phyloP scores from a whole-genome alignment of 441 rosid genomes.

The Gossypium davidsonii region DNA sequence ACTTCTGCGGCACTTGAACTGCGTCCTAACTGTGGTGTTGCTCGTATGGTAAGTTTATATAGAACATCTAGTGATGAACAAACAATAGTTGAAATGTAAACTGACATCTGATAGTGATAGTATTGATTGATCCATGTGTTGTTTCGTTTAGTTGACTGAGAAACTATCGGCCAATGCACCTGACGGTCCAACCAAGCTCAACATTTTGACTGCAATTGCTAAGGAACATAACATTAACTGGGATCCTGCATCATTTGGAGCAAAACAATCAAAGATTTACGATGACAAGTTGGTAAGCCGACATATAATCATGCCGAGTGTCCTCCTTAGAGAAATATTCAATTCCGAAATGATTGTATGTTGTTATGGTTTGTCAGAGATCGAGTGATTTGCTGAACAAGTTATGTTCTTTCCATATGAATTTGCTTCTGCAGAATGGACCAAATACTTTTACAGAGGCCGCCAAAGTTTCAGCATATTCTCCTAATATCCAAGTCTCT shows the following conservation, averaged over 20 bases:
- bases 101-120: not conserved
- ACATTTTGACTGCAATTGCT: conserved; percentile 69
- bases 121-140: not conserved
- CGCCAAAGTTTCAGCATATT: conserved; percentile 30
- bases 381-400: not conserved
- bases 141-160: conserved; percentile 57
- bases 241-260: conserved; percentile 67
- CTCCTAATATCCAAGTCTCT: conserved; percentile 29
- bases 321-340: not conserved
- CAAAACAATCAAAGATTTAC: conserved; percentile 42
- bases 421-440: conserved; percentile 53
- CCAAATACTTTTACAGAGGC: conserved; percentile 51
- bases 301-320: not conserved
- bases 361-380: not conserved
- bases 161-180: conserved; percentile 85
- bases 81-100: not conserved
- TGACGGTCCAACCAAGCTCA: conserved; percentile 74
- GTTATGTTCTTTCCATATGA: not conserved
- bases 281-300: conserved; percentile 53
- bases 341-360: not conserved
- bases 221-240: conserved; percentile 66
- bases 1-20: conserved; percentile 59
- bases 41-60: conserved; percentile 59
- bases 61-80: not conserved
- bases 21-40: conserved; percentile 89